Base-by-base conservation (phyloP, 169 alveolate genomes). In the Plasmodium ovale region DNA sequence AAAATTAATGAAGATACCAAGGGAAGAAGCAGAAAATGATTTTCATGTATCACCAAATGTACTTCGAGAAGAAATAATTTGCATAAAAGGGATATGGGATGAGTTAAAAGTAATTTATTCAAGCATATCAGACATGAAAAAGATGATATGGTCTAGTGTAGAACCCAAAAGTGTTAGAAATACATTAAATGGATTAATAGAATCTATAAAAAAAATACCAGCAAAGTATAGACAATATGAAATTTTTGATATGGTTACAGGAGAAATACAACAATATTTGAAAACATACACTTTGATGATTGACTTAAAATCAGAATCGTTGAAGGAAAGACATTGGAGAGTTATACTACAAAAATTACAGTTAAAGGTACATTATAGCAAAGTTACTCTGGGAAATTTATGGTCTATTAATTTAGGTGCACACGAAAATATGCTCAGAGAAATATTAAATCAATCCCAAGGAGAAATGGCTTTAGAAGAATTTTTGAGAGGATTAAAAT, bases 321-420 rank as follows among this genome's bases (percentile, higher is more conserved):
- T 98, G 92, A 98, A 98, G 91, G 99, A 97, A 23, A 88, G 99
- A 27, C 99, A 98, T 90, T 98, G 99, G 99, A 96, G 95, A 87
- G 79, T 82, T 5, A 91, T 98, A 12, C 92, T 97, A n/a, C 92
- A 92, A 56, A 93, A 89, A 70, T 90, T 97, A 39, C 64, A 89
- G 44, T 84, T 97, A 25, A 93, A 92, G 33, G 88, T 92, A 51
- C 64, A 89, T 16, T 74, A 94, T 39, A 94, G 93, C 64, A 98
- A 97, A n/a, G 73, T 98, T 35, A 94, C 97, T 16, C 92, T 98
- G 19, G 97, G 97, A 10, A 94, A 94, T 91, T 94, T 98, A 12
- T 97, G 99, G 98, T 94, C 92, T 58, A 89, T 94, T 5, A 82
- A 94, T 60, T 79, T 94, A 71, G 39, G 79, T 42, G 58, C 47